Base-by-base conservation (phyloP, 345 rosid species). In the Pistacia atlantica region DNA sequence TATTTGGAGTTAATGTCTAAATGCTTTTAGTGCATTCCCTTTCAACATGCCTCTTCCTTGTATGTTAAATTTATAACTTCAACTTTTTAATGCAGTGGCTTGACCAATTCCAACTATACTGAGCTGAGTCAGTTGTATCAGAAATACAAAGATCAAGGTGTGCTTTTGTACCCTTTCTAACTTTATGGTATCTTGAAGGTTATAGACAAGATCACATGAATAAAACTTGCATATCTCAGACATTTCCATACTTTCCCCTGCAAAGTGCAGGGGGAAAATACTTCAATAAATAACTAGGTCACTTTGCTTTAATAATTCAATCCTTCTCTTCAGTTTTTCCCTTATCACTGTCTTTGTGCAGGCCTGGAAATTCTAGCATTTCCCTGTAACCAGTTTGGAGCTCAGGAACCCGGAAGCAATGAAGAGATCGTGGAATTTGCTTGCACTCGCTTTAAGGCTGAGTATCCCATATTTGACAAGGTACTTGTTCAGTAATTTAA, bases 361-460 rank as follows among this genome's bases (percentile, higher is more conserved):
- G 98, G 97, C 1, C 81, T 95, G 60, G 97, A 93, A 88, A 93
- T 95, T 79, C 81, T 93, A 73, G 98, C 98, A 17, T 95, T 93
- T 70, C 98, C 98, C 0, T 91, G 99, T 85, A 95, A 95, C 84
- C 99, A 93, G 85, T 93, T 95, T 81, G 91, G 88, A 31, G 86
- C 81, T 79, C 98, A 95, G 81, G 99, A 95, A 79, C 99, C 97
- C 12, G 97, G 98, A 75, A 69, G 68, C 65, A 95, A 89, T 73
- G 94, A 93, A 78, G 83, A 95, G 86, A 91, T 93, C 58, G 16
- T 85, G 56, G 87, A 93, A 73, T 84, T 87, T 73, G 96, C 92
- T 49, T 91, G 99, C 85, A 93, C 98, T 31, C 89, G 92, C 75
- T 95, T 93, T 80, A 95, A 95, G 80, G 98, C 97, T 6, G 99